phyloP scores from a whole-genome alignment of 2,329 filamentous ascomycete genomes.

The Sporothrix euskadiensis region DNA sequence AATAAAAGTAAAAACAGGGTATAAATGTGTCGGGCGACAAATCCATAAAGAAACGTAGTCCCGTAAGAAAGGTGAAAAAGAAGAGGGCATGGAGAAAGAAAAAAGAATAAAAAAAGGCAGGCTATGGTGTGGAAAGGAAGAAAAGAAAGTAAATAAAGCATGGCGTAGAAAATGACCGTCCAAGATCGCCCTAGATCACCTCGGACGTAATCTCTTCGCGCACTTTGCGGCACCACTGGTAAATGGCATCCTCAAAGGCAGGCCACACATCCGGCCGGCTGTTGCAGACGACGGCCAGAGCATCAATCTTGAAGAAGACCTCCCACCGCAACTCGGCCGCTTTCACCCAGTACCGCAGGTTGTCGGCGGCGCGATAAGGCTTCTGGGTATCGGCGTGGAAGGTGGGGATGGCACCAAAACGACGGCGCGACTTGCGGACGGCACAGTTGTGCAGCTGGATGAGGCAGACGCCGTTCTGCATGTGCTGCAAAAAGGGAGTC shows the following conservation, averaged over 20 bases:
- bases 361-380: constrained; percentile 91
- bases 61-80: not conserved
- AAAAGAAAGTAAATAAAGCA: not conserved
- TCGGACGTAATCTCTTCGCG: constrained; percentile 81
- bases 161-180: not conserved
- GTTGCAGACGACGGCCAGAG: constrained; percentile 81
- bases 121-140: not conserved
- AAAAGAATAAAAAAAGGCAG: not conserved
- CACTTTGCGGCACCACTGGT: constrained; percentile 80
- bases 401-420: constrained; percentile 83
- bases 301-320: constrained; percentile 76
- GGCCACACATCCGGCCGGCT: constrained; percentile 69
- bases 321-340: constrained; percentile 94
- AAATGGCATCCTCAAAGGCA: constrained; percentile 78
- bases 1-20: constrained; percentile 8
- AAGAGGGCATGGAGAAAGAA: not conserved
- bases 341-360: constrained; percentile 94
- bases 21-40: constrained; percentile 4
- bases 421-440: constrained; percentile 78
- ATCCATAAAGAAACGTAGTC: not conserved
- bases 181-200: constrained; percentile 29
- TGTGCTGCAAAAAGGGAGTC: constrained; percentile 69
- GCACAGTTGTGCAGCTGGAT: constrained; percentile 88
- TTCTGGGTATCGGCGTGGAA: constrained; percentile 94
- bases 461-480: constrained; percentile 78